Conservation (phyloP, 768 basidiomycete genomes). For the Filobasidium wieringae region DNA sequence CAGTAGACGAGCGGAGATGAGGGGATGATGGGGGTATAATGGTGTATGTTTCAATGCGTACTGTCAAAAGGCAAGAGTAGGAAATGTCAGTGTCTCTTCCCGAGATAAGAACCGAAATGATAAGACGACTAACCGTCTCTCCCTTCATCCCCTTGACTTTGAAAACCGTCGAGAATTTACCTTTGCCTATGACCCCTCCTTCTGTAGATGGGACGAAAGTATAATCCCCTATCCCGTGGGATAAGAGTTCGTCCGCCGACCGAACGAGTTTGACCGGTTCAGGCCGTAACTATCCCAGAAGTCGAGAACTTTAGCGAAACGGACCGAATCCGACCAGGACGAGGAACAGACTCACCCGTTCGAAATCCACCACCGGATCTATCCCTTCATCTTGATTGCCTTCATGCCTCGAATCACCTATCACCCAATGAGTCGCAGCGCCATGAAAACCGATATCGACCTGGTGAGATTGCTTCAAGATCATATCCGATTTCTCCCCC, state of each 20-base stretch:
- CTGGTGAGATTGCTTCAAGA: too few relatives aligned
- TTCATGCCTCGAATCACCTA: too few relatives aligned
- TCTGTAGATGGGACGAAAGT: conserved; percentile 26
- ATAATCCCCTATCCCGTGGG: conserved; percentile 38
- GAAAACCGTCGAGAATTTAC: conserved; percentile 42
- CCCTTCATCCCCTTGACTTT: conserved; percentile 35
- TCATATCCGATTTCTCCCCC: too few relatives aligned
- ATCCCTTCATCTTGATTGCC: too few relatives aligned
- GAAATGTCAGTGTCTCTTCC: not conserved
- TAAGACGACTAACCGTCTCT: conserved; percentile 25
- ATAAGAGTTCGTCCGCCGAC: conserved; percentile 37
- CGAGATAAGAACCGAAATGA: not conserved
- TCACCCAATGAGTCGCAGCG: too few relatives aligned
- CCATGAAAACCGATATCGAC: too few relatives aligned
- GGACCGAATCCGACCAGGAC: too few relatives aligned
- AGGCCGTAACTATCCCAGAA: not conserved
- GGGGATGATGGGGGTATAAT: conserved; percentile 42
- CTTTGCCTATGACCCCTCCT: conserved; percentile 35
- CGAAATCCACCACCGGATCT: too few relatives aligned
- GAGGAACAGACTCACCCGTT: too few relatives aligned
- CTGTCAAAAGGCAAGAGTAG: conserved; percentile 17
- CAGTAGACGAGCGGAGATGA: conserved; percentile 41
- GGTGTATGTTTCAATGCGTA: conserved; percentile 44
- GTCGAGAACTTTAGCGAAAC: too few relatives aligned
- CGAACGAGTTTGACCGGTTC: conserved; percentile 12